Evolutionary conservation across 768 basidiomycete species (phyloP), one percentile per base, ranked within the genome.

Genomic region (Boletales sp.): DNA sequence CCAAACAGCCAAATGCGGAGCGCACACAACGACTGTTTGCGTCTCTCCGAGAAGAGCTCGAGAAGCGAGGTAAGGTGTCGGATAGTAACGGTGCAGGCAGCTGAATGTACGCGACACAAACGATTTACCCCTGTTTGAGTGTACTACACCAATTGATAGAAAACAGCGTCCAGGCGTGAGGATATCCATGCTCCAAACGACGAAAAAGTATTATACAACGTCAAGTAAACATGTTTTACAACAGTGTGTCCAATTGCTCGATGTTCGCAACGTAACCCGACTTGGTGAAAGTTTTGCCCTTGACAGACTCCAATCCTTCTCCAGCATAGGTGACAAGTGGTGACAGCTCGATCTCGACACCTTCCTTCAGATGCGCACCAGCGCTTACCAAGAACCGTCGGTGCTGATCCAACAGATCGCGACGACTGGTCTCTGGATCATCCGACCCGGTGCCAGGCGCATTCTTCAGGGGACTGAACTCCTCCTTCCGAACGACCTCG

Each of bases 401-500:
- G 65, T 97, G 92, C 72, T 96, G 93, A 28, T 84, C 79, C 46
- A 97, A 78, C 42, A 99, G 75, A 71, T 98, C 95, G 36, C 83
- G 79, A 41, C 94, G 81, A 59, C 92, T 94, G 30, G 96, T 96
- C 50, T 85, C 83, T 14, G 94, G 89, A 64, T 92, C 86, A 65
- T 98, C 95, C 14, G 88, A 76, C 21, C 87, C 87, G 0, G 90
- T 88, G 1, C 94, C 94, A 1, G 94, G 93, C 8, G 94, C 95
- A 62, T 99, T 99, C 77, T 99, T 99, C 67, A 99, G 70, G 33
- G 95, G 95, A 55, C 90, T 94, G 61, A 99, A 99, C 71, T 98
- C 95, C 52, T 95, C 90, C 51, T 77, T 75, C 49, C 96, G 75
- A 44, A 81, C 80, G 39, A 96, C 92, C 68, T 97, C 94, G 64